These are phyloP conservation scores for Claviceps digitariae DNA, from an alignment of 2,329 filamentous ascomycete genomes.

Conservation along the genomic window DNA sequence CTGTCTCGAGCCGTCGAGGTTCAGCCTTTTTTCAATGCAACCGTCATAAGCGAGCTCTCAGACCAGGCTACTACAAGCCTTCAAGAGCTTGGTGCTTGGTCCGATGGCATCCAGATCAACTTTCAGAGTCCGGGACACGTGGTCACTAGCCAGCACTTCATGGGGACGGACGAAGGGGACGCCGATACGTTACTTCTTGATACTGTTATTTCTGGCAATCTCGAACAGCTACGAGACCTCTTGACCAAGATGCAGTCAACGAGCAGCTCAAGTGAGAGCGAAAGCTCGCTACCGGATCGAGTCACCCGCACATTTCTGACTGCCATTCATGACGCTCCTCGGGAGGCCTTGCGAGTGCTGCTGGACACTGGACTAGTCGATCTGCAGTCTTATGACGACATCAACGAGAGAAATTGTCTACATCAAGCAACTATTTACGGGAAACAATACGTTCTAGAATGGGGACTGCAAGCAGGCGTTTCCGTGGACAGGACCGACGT, in stretches of 20 bases:
- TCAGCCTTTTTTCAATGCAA: slow-evolving; percentile 94
- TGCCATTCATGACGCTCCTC: slow-evolving; percentile 73
- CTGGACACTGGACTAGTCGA: slow-evolving; percentile 74
- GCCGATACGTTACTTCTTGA: slow-evolving; percentile 80
- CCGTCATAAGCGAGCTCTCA: slow-evolving; percentile 90
- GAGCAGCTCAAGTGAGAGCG: slow-evolving; percentile 41
- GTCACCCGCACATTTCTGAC: slow-evolving; percentile 84
- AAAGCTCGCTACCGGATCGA: slow-evolving; percentile 51
- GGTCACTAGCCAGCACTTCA: slow-evolving; percentile 50
- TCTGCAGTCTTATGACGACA: slow-evolving; percentile 88
- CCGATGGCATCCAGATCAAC: slow-evolving; percentile 85
- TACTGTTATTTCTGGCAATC: slow-evolving; percentile 70
- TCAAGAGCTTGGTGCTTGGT: slow-evolving; percentile 91
- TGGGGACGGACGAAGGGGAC: slow-evolving; percentile 76
- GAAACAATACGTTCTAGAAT: slow-evolving; percentile 61
- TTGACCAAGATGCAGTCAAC: slow-evolving; percentile 54
- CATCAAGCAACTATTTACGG: slow-evolving; percentile 96
- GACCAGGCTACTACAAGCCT: slow-evolving; percentile 95
- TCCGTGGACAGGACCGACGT: slow-evolving; percentile 75
- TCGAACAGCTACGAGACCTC: slow-evolving; percentile 65
- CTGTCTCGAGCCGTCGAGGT: slow-evolving; percentile 92
- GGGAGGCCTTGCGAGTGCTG: slow-evolving; percentile 60
- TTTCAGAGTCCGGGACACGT: slow-evolving; percentile 56
- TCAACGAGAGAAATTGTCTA: slow-evolving; percentile 91
- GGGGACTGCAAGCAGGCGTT: slow-evolving; percentile 62